Conservation (phyloP, 1,284 basidiomycete species). For the Ceratobasidium sp. region DNA sequence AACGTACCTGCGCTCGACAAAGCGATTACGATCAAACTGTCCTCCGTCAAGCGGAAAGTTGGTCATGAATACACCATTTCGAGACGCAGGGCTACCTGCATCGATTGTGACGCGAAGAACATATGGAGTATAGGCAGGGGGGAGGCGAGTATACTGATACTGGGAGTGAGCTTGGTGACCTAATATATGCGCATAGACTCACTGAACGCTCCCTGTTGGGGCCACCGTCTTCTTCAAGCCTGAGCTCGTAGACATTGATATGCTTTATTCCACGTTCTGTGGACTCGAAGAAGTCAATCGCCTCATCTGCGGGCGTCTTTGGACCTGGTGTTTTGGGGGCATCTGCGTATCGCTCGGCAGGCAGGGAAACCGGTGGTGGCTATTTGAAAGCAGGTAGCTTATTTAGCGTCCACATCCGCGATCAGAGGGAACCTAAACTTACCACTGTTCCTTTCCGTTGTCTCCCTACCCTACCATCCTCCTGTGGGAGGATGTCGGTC, state of each 20-base stretch:
- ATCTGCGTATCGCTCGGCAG: constrained; percentile 27
- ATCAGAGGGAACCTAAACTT: background rate
- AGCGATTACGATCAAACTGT: constrained; percentile 76
- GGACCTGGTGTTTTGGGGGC: constrained; percentile 57
- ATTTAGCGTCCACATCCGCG: background rate
- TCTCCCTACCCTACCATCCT: background rate
- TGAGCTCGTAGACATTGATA: constrained; percentile 83
- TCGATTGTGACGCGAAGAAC: constrained; percentile 87
- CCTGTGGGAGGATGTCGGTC: background rate
- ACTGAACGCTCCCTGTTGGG: constrained; percentile 84
- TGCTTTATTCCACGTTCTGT: constrained; percentile 63
- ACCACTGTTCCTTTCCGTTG: constrained; percentile 9
- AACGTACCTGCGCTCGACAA: constrained; percentile 77
- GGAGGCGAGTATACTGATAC: constrained; percentile 87
- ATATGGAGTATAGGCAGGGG: constrained; percentile 87
- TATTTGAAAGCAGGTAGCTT: background rate
- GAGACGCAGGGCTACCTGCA: constrained; percentile 85
- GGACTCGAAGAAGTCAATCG: constrained; percentile 82
- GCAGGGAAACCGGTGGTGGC: constrained; percentile 19
- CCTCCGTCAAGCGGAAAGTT: constrained; percentile 95
- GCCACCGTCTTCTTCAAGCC: constrained; percentile 86
- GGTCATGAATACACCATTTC: constrained; percentile 88
- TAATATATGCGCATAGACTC: constrained; percentile 52
- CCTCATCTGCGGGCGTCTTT: constrained; percentile 90
- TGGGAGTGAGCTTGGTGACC: constrained; percentile 42